phyloP scores from a whole-genome alignment of 306 rosid genomes.

The Geum urbanum region DNA sequence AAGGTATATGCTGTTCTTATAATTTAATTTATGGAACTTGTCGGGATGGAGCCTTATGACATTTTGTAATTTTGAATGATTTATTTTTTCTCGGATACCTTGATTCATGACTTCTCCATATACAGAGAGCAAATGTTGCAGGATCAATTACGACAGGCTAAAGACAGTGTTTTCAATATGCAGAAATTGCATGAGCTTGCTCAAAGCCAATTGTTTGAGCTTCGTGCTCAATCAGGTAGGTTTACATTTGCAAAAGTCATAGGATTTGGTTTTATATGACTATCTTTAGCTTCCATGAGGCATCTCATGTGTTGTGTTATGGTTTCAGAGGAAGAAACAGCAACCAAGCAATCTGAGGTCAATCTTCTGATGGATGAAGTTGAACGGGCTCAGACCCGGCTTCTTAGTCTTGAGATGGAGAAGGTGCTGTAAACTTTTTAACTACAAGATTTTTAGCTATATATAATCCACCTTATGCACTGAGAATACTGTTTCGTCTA shows the following conservation, averaged over 20 bases:
- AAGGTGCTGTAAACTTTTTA: slow-evolving; percentile 32
- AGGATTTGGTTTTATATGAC: background rate
- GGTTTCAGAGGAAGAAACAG: slow-evolving; percentile 72
- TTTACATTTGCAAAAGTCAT: background rate
- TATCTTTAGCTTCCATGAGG: slow-evolving; percentile 11
- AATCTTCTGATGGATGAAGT: slow-evolving; percentile 70
- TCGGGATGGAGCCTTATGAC: background rate
- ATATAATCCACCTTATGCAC: background rate
- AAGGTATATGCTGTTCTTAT: slow-evolving; percentile 39
- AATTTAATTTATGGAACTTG: background rate
- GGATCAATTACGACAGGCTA: slow-evolving; percentile 83
- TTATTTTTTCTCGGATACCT: slow-evolving; percentile 10
- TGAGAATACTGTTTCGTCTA: background rate
- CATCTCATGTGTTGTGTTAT: slow-evolving; percentile 16
- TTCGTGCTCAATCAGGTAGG: slow-evolving; percentile 93
- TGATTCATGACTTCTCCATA: slow-evolving; percentile 23
- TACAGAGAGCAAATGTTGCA: slow-evolving; percentile 86
- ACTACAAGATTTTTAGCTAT: slow-evolving; percentile 4
- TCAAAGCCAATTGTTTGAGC: slow-evolving; percentile 88
- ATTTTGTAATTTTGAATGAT: slow-evolving; percentile 10
- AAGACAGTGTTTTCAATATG: slow-evolving; percentile 95
- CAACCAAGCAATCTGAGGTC: slow-evolving; percentile 90
- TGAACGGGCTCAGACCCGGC: slow-evolving; percentile 61
- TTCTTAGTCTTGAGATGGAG: slow-evolving; percentile 62
- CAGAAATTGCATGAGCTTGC: slow-evolving; percentile 92